phyloP scores from a whole-genome alignment of 2,329 filamentous ascomycete genomes.

The Elsinoe necatrix region DNA sequence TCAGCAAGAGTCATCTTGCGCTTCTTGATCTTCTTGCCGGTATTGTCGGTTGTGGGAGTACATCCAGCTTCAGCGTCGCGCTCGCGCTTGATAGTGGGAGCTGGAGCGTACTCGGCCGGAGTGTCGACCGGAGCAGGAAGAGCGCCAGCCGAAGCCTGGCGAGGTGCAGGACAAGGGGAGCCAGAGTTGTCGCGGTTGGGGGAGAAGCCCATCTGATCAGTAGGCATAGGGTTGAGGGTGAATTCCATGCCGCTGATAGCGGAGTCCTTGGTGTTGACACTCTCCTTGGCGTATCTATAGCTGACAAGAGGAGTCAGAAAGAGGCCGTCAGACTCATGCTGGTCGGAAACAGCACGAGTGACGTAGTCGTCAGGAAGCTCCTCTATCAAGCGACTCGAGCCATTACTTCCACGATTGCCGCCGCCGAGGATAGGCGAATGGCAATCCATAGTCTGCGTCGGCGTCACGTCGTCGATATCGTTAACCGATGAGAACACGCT shows the following conservation, averaged over 20 bases:
- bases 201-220: not conserved
- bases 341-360: not conserved
- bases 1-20: not conserved
- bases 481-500: too few species aligned
- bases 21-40: not conserved
- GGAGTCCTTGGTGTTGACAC: not conserved
- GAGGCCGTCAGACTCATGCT: not conserved
- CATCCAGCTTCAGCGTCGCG: not conserved
- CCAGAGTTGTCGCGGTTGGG: not conserved
- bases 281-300: not conserved
- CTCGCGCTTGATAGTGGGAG: constrained; percentile 2
- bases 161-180: not conserved
- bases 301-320: not conserved
- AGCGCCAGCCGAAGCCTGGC: not conserved
- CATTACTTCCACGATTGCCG: not conserved
- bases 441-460: too few species aligned
- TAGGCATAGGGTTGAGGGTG: not conserved
- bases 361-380: not conserved
- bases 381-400: not conserved
- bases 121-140: not conserved
- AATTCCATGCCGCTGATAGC: not conserved
- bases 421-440: too few species aligned
- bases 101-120: not conserved
- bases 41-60: not conserved
- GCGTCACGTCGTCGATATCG: too few species aligned